phyloP scores from a whole-genome alignment of 1,139 yeast genomes.

The Candida labiduridarum region DNA sequence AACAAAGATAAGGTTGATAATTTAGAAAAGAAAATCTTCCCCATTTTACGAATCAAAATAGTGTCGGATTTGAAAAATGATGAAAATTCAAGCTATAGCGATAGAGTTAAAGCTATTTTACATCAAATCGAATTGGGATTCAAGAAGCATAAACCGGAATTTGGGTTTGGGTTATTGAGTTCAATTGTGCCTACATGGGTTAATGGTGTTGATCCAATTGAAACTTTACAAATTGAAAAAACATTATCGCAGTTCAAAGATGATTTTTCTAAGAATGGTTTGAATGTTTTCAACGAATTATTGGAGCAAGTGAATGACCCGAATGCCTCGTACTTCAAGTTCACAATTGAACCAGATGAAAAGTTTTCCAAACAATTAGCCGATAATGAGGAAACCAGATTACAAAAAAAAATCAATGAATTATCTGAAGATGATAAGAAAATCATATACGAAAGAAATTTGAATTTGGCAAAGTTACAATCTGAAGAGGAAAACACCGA shows the following conservation, averaged over 20 bases:
- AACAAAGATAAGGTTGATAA: slow-evolving; percentile 48
- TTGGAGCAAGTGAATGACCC: slow-evolving; percentile 52
- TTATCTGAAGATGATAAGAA: slow-evolving; percentile 60
- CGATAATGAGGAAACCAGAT: slow-evolving; percentile 57
- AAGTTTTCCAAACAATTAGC: slow-evolving; percentile 50
- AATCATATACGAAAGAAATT: slow-evolving; percentile 62
- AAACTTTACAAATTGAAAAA: slow-evolving; percentile 64
- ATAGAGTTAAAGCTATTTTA: slow-evolving; percentile 78
- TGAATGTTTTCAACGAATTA: slow-evolving; percentile 57
- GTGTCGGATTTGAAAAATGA: slow-evolving; percentile 42
- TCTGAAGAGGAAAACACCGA: slow-evolving; percentile 71
- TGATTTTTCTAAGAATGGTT: slow-evolving; percentile 59
- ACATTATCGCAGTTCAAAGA: slow-evolving; percentile 59
- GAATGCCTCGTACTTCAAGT: slow-evolving; percentile 60
- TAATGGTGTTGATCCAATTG: slow-evolving; percentile 73
- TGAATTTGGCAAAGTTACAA: slow-evolving; percentile 62
- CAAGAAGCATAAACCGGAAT: slow-evolving; percentile 86
- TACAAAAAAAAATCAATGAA: slow-evolving; percentile 43
- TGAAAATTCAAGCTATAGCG: slow-evolving; percentile 52
- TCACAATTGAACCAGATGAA: slow-evolving; percentile 73
- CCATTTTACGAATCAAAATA: slow-evolving; percentile 38
- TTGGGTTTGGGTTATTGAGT: slow-evolving; percentile 79
- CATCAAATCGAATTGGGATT: slow-evolving; percentile 85
- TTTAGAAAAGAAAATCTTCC: slow-evolving; percentile 48
- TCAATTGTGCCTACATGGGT: slow-evolving; percentile 83